These are phyloP conservation scores for Ophiostoma australiae DNA, from an alignment of 2,329 filamentous ascomycete genomes.

Conservation along the genomic window DNA sequence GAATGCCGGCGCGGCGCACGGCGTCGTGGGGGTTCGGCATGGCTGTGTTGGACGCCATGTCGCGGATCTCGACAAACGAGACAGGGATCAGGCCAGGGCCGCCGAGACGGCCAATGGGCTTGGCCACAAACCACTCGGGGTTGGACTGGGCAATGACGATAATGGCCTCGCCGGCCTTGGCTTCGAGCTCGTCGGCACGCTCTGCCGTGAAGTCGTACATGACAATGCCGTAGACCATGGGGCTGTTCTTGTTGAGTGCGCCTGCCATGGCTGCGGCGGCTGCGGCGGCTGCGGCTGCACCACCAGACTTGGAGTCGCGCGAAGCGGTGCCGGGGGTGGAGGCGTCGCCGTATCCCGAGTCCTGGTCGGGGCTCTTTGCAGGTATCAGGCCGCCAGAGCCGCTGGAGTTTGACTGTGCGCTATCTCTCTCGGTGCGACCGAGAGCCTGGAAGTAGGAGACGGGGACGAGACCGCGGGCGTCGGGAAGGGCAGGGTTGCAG, in stretches of 20 bases:
- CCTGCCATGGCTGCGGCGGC: slow-evolving; percentile 34
- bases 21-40: slow-evolving; percentile 80
- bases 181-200: slow-evolving; percentile 90
- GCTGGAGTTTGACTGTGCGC: slow-evolving; percentile 61
- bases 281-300: slow-evolving; percentile 26
- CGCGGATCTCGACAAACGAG: slow-evolving; percentile 91
- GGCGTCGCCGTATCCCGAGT: slow-evolving; percentile 78
- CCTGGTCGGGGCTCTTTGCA: slow-evolving; percentile 64
- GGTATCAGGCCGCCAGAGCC: slow-evolving; percentile 32
- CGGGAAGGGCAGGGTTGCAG: slow-evolving; percentile 85
- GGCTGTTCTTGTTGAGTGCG: slow-evolving; percentile 53
- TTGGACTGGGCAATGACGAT: slow-evolving; percentile 98
- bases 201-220: slow-evolving; percentile 97
- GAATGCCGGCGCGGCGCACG: slow-evolving; percentile 81
- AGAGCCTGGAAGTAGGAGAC: slow-evolving; percentile 90
- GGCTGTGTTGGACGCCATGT: slow-evolving; percentile 81
- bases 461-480: slow-evolving; percentile 84
- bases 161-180: slow-evolving; percentile 91
- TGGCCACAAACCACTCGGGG: slow-evolving; percentile 98
- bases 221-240: slow-evolving; percentile 94
- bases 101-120: slow-evolving; percentile 95
- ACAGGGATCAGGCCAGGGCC: slow-evolving; percentile 94
- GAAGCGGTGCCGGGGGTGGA: slow-evolving; percentile 28
- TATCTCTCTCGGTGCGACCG: slow-evolving; percentile 87
- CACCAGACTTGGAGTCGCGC: slow-evolving; percentile 15